Percentiles rank a stretch among this genome's conserved stretches.
Evolutionary conservation across 1,139 yeast species (phyloP).

Genomic region (Geotrichum cucujoidarum): DNA sequence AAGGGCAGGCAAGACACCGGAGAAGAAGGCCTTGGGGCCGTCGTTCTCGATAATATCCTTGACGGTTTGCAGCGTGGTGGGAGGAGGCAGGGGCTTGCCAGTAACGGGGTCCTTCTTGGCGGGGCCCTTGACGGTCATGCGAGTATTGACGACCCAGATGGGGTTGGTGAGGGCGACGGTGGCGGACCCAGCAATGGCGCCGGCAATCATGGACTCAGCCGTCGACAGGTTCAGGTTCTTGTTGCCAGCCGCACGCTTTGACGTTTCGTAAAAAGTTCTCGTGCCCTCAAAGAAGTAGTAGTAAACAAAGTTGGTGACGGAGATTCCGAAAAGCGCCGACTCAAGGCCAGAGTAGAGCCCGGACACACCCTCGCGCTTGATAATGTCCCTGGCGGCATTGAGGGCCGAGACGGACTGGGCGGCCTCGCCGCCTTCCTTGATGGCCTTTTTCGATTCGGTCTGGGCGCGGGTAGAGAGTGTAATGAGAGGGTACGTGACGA

Average conservation of each 20-base stretch:
- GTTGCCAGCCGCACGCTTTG: conserved; percentile 26
- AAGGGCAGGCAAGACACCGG: conserved; percentile 78
- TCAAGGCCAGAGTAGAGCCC: conserved; percentile 84
- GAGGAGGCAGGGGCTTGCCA: conserved; percentile 24
- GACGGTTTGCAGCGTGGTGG: conserved; percentile 48
- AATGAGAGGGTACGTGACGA: conserved; percentile 79
- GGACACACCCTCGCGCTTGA: conserved; percentile 57
- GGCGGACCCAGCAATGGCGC: conserved; percentile 82
- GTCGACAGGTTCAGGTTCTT: conserved; percentile 41
- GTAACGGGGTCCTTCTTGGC: conserved; percentile 39
- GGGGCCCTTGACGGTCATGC: conserved; percentile 58
- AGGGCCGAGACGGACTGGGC: conserved; percentile 28
- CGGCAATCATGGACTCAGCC: conserved; percentile 67
- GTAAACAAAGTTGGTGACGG: conserved; percentile 80
- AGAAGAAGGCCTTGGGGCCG: conserved; percentile 68
- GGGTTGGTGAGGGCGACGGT: conserved; percentile 89
- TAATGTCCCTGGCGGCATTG: conserved; percentile 45
- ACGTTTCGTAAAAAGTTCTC: conserved; percentile 49
- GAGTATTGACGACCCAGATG: conserved; percentile 90
- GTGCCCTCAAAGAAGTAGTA: conserved; percentile 84
- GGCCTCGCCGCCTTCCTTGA: conserved; percentile 29
- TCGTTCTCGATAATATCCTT: conserved; percentile 61
- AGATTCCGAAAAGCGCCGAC: conserved; percentile 80
- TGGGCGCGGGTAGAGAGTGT: conserved; percentile 83
- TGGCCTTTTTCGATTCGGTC: conserved; percentile 48